A percentile compares a stretch with the other conserved stretches of the same genome.
These are phyloP conservation scores for Schrenkiella parvula DNA, from an alignment of 345 rosid species.

Conservation along the genomic window DNA sequence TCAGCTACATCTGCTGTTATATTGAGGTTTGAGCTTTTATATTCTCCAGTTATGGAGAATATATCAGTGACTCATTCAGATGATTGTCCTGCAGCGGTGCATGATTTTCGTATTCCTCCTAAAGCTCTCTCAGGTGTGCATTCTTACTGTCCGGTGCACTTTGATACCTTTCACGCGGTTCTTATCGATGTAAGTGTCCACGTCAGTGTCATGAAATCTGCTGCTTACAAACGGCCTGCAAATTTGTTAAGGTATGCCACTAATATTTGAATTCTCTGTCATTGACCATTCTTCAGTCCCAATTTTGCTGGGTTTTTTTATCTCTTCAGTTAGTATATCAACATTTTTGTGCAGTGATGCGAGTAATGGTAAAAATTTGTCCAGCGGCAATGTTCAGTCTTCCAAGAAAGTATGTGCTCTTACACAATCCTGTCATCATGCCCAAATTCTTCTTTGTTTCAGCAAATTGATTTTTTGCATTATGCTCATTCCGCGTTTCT, in stretches of 20 bases:
- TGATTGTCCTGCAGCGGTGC: conserved; percentile 64
- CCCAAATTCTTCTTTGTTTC: not conserved
- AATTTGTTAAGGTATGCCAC: conserved; percentile 66
- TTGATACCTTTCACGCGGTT: conserved; percentile 80
- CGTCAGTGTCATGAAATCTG: conserved; percentile 60
- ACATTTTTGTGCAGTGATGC: conserved; percentile 47
- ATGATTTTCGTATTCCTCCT: conserved; percentile 92
- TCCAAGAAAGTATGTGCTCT: conserved; percentile 53
- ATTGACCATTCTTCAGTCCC: conserved; percentile 1
- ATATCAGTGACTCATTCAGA: conserved; percentile 47
- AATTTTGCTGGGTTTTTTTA: not conserved
- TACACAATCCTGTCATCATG: not conserved
- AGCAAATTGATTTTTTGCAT: not conserved
- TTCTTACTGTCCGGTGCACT: conserved; percentile 92
- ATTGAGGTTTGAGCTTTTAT: conserved; percentile 91
- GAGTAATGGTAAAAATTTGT: conserved; percentile 31
- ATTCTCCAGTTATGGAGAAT: conserved; percentile 58
- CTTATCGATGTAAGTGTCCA: conserved; percentile 83
- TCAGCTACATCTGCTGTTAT: conserved; percentile 72
- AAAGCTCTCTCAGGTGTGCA: conserved; percentile 93
- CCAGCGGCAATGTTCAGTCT: conserved; percentile 41
- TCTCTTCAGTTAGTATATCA: conserved; percentile 5
- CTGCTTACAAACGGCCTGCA: conserved; percentile 39
- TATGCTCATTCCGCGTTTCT: not conserved
- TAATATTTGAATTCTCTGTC: conserved; percentile 14